Evolutionary conservation across 306 rosid species (phyloP).

Genomic region (Trichosanthes truncata): DNA sequence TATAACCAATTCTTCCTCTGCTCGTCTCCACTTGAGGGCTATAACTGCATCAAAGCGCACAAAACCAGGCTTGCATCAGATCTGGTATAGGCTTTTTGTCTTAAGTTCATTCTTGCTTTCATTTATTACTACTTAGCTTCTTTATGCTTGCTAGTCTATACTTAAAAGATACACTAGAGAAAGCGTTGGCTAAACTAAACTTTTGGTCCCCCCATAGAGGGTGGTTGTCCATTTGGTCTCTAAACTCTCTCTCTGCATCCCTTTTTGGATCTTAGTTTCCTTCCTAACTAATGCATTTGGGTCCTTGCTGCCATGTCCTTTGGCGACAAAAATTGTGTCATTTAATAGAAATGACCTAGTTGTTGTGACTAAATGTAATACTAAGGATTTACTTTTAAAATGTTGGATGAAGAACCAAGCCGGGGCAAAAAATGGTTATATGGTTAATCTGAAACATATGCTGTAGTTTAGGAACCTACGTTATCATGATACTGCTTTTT

Average conservation of each 20-base stretch:
- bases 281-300: not conserved
- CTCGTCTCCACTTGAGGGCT: constrained; percentile 86
- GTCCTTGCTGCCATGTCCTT: not conserved
- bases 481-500: not conserved
- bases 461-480: not conserved
- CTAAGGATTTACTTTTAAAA: not conserved
- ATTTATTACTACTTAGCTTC: not conserved
- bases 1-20: constrained; percentile 65
- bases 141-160: not conserved
- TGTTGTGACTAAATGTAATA: not conserved
- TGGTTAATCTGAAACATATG: not conserved
- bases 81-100: constrained; percentile 50
- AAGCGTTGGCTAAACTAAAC: not conserved
- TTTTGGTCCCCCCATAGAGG: not conserved
- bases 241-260: not conserved
- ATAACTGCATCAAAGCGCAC: constrained; percentile 92
- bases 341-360: not conserved
- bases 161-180: not conserved
- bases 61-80: constrained; percentile 61
- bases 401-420: not conserved
- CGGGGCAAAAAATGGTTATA: not conserved
- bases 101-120: not conserved
- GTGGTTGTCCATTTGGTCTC: not conserved
- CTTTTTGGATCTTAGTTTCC: not conserved
- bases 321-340: not conserved